Conservation (phyloP, 495 filamentous ascomycete species). For the Penicillium coffeae region DNA sequence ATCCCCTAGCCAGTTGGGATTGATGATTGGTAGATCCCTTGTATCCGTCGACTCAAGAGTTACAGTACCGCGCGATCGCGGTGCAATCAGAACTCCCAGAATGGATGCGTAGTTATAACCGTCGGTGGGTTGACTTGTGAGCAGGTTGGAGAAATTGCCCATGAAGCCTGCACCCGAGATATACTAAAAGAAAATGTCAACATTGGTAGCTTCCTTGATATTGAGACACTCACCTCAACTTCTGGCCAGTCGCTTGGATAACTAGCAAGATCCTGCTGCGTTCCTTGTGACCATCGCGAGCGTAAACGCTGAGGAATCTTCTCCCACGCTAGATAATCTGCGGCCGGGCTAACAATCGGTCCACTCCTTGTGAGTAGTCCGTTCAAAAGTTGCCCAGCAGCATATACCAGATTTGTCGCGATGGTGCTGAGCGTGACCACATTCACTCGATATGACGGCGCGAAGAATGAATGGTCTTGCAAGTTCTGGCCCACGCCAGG, state of each 20-base stretch:
- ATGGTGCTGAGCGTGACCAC: constrained; percentile 22
- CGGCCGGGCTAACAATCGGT: constrained; percentile 31
- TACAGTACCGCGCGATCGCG: constrained; percentile 53
- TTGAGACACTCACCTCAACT: constrained; percentile 35
- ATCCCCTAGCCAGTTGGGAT: constrained; percentile 50
- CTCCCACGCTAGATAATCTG: constrained; percentile 46
- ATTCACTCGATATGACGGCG: constrained; percentile 12
- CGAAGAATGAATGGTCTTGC: constrained; percentile 39
- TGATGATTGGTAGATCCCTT: constrained; percentile 46
- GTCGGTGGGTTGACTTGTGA: constrained; percentile 31
- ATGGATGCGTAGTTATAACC: constrained; percentile 47
- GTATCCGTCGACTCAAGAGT: constrained; percentile 45
- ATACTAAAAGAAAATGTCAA: constrained; percentile 27
- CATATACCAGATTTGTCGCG: constrained; percentile 9
- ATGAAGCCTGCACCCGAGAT: constrained; percentile 32
- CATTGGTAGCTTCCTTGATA: background rate
- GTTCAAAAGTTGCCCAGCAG: constrained; percentile 7
- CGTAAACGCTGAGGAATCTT: constrained; percentile 41
- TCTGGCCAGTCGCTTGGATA: constrained; percentile 58
- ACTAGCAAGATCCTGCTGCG: constrained; percentile 20
- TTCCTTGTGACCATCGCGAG: constrained; percentile 15
- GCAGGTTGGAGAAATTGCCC: constrained; percentile 39
- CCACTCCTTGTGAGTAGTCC: constrained; percentile 20
- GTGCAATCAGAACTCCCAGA: constrained; percentile 38
- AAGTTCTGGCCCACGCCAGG: constrained; percentile 50